Percentiles rank a stretch among this genome's conserved stretches.
Evolutionary conservation across 352 stramenopile species (phyloP).

Genomic region (Phytopythium kandeliae): DNA sequence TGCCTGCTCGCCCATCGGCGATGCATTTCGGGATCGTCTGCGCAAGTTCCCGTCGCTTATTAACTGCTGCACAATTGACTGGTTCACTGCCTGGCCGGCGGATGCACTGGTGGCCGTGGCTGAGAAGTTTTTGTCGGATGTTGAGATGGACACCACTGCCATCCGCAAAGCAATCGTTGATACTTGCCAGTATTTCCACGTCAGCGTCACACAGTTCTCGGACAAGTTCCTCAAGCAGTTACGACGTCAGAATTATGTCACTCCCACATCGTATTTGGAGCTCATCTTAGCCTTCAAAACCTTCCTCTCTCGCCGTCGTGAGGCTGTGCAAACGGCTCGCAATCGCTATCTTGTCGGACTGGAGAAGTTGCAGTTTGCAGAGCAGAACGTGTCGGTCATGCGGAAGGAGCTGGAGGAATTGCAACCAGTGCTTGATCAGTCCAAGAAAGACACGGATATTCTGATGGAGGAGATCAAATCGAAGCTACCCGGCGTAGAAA

Average conservation of each 20-base stretch:
- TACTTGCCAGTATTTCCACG: slow-evolving; percentile 92
- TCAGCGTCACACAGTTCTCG: slow-evolving; percentile 84
- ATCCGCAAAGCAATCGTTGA: slow-evolving; percentile 84
- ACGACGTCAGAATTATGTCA: slow-evolving; percentile 93
- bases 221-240: slow-evolving; percentile 78
- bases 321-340: slow-evolving; percentile 76
- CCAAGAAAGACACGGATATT: slow-evolving; percentile 89
- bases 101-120: slow-evolving; percentile 92
- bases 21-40: slow-evolving; percentile 91
- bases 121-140: slow-evolving; percentile 88
- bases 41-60: slow-evolving; percentile 95
- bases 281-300: slow-evolving; percentile 93
- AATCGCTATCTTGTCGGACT: slow-evolving; percentile 90
- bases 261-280: slow-evolving; percentile 93
- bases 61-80: slow-evolving; percentile 97
- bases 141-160: slow-evolving; percentile 80
- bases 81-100: slow-evolving; percentile 93
- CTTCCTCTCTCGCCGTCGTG: slow-evolving; percentile 75
- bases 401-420: slow-evolving; percentile 92
- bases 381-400: slow-evolving; percentile 92
- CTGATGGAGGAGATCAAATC: slow-evolving; percentile 93
- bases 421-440: slow-evolving; percentile 90
- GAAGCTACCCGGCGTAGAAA: slow-evolving; percentile 88
- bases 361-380: slow-evolving; percentile 92
- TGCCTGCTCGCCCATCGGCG: slow-evolving; percentile 92